Conservation (phyloP, 2,329 filamentous ascomycete genomes). For the Neonectria punicea region DNA sequence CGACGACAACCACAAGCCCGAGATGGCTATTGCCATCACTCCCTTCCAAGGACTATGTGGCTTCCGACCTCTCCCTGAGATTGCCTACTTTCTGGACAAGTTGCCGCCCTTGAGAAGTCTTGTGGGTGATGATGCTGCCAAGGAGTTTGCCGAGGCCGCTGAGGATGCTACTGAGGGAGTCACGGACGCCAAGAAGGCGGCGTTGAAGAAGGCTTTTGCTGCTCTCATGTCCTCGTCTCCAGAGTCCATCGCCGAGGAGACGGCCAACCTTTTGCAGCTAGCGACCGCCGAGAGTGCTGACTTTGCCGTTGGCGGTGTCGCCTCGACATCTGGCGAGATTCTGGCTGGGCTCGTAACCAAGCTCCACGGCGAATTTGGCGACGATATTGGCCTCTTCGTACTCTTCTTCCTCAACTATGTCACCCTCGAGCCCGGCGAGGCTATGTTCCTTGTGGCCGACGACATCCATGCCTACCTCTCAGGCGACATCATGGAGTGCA, state of each 20-base stretch:
- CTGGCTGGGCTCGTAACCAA: constrained; percentile 81
- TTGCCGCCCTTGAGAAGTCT: constrained; percentile 69
- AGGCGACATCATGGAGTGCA: constrained; percentile 97
- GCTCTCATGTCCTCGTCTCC: constrained; percentile 82
- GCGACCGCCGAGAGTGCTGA: constrained; percentile 73
- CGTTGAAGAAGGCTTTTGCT: constrained; percentile 78
- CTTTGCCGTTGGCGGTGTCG: constrained; percentile 80
- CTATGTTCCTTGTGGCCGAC: constrained; percentile 94
- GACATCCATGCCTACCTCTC: constrained; percentile 97
- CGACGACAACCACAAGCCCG: constrained; percentile 99
- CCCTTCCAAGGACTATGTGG: constrained; percentile 96
- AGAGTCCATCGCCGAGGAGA: constrained; percentile 63
- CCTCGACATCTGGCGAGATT: constrained; percentile 74
- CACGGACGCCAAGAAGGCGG: constrained; percentile 76
- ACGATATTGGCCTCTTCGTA: constrained; percentile 92
- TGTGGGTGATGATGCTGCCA: constrained; percentile 72
- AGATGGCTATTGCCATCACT: constrained; percentile 98
- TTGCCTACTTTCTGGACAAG: constrained; percentile 80
- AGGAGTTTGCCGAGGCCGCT: constrained; percentile 63
- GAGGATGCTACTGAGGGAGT: constrained; percentile 53
- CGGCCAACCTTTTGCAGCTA: constrained; percentile 75
- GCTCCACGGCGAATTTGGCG: constrained; percentile 84
- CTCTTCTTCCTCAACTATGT: constrained; percentile 98
- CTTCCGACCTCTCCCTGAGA: constrained; percentile 88
- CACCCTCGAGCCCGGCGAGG: constrained; percentile 86